Base-by-base conservation (phyloP, 371 early-diverging fungal species). In the Globomyces sp. region DNA sequence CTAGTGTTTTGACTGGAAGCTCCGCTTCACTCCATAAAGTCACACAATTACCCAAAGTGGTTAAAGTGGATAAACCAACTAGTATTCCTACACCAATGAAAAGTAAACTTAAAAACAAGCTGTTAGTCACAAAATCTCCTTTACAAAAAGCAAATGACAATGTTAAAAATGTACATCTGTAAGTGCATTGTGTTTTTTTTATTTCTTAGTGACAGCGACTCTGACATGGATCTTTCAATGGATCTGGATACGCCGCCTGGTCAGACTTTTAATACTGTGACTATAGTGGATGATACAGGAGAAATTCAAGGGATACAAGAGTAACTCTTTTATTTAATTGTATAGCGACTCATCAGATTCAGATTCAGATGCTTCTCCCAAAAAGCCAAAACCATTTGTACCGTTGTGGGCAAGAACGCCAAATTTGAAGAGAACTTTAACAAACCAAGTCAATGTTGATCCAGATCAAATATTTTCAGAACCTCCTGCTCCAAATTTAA, bases 381-480 rank as follows among this genome's bases (percentile, higher is more conserved):
- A 39, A 40, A 55, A 55, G 40, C 55, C 36, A 55, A 55, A 55
- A 39, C 24, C 24, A 24, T 24, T 24, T 24, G n/a, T 55, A 1
- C 55, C 55, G 8, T 39, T 39, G 39, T 55, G 55, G 55, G 55
- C 55, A 3, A 36, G 40, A 55, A 55, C 55, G 1, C 55, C 55
- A 39, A 39, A 55, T n/a, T n/a, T 55, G n/a, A 55, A 55, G 40
- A 40, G 5, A 6, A 36, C 36, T 13, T 55, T 55, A 13, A 39
- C 55, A 9, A 4, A 40, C 5, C 55, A 55, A 39, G 55, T 39
- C 6, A 55, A 34, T 39, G 13, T 55, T 6, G 40, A 55, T 55
- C 55, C 55, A 55, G 55, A 55, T n/a, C 36, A 55, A 8, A 55
- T 55, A 11, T 55, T 55, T 55, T 36, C 36, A 9, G 55, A 55